Conservation (phyloP, 768 basidiomycete species). For the Fistulinella prunicolor region DNA sequence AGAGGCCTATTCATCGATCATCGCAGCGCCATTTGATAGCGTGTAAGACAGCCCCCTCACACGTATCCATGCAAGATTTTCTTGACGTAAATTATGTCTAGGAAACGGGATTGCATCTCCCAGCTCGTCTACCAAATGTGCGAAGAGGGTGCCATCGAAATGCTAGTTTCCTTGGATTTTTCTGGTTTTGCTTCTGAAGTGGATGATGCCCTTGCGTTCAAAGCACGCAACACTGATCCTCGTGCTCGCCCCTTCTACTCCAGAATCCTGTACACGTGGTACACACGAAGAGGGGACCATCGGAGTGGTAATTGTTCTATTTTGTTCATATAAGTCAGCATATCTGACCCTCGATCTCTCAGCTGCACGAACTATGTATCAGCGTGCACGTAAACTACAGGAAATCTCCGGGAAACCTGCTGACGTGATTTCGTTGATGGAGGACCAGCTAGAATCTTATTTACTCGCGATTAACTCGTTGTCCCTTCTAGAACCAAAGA, state of each 20-base stretch:
- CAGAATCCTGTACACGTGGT: constrained; percentile 93
- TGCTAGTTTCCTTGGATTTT: constrained; percentile 80
- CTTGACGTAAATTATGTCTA: constrained; percentile 31
- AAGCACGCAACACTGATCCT: constrained; percentile 92
- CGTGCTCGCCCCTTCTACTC: constrained; percentile 82
- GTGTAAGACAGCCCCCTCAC: constrained; percentile 54
- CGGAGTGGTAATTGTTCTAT: constrained; percentile 65
- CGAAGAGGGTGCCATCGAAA: constrained; percentile 77
- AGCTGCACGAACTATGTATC: constrained; percentile 95
- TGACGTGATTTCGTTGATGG: constrained; percentile 45
- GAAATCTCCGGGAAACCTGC: constrained; percentile 35
- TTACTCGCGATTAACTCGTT: constrained; percentile 87
- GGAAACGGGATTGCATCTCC: constrained; percentile 78
- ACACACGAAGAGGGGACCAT: constrained; percentile 83
- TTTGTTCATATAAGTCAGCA: constrained; percentile 4
- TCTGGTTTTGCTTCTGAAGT: constrained; percentile 82
- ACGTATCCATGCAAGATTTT: constrained; percentile 5
- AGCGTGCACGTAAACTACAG: constrained; percentile 77
- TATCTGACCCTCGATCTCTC: constrained; percentile 26
- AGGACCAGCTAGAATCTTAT: constrained; percentile 77
- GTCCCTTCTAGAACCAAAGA: constrained; percentile 73
- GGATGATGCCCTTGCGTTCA: constrained; percentile 84
- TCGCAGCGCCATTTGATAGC: constrained; percentile 69
- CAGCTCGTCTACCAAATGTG: constrained; percentile 91
- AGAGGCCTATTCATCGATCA: constrained; percentile 81